phyloP scores from a whole-genome alignment of 805 yeast genomes.

The Metschnikowia bowlesiae region DNA sequence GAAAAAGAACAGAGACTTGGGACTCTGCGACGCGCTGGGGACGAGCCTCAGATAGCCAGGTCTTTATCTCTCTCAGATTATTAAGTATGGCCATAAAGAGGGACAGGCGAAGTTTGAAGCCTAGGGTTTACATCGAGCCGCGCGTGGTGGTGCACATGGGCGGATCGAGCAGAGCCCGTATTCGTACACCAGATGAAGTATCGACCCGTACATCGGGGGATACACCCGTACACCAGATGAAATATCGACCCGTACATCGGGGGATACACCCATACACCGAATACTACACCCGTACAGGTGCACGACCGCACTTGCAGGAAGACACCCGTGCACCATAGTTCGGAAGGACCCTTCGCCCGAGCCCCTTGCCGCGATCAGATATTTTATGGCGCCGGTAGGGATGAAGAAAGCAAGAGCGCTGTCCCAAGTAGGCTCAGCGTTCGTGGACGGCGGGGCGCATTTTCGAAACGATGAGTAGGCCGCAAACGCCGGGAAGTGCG shows the following conservation, averaged over 20 bases:
- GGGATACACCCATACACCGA: background rate
- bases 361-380: background rate
- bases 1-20: constrained; percentile 7
- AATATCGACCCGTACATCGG: too few relatives aligned
- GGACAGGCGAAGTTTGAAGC: background rate
- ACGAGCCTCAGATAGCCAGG: constrained; percentile 12
- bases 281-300: background rate
- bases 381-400: too few relatives aligned
- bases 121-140: background rate
- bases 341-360: background rate
- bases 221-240: background rate
- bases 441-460: too few relatives aligned
- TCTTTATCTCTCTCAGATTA: constrained; percentile 14
- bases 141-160: background rate
- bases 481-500: background rate
- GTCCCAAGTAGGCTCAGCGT: too few relatives aligned
- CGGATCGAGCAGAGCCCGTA: background rate
- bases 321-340: background rate
- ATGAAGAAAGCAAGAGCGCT: too few relatives aligned
- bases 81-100: constrained; percentile 16
- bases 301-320: background rate
- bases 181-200: background rate
- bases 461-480: too few relatives aligned
- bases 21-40: constrained; percentile 13
- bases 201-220: too few relatives aligned